Conservation (phyloP, 106 monocot genomes). For the Allium cepa region DNA sequence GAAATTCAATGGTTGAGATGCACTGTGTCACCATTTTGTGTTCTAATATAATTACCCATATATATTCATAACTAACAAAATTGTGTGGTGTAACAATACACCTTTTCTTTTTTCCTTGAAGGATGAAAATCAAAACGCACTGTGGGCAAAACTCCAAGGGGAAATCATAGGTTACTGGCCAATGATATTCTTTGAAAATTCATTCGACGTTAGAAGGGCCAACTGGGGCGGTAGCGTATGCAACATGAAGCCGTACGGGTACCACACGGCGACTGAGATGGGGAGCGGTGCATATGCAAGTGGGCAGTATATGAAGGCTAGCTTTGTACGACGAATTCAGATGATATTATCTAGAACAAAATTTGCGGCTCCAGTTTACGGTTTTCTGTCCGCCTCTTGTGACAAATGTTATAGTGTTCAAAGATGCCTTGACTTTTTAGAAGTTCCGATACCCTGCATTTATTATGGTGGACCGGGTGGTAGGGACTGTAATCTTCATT, state of each 20-base stretch:
- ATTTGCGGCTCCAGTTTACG: neutral
- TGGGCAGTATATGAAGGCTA: neutral
- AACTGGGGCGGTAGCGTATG: conserved; percentile 5
- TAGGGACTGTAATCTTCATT: neutral
- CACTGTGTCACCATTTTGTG: too few relatives aligned
- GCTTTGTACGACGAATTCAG: neutral
- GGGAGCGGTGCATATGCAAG: neutral
- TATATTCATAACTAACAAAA: neutral
- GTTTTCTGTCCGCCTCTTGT: neutral
- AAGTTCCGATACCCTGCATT: conserved; percentile 1
- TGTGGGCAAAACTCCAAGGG: neutral
- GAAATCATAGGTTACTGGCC: conserved; percentile 5
- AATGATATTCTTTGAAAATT: neutral
- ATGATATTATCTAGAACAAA: neutral
- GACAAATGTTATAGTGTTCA: neutral
- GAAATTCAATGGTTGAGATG: too few relatives aligned
- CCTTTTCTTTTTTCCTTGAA: neutral
- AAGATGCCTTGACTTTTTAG: neutral
- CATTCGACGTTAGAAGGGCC: too few relatives aligned
- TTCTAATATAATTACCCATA: too few relatives aligned
- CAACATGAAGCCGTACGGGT: neutral
- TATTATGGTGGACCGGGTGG: conserved; percentile 9
- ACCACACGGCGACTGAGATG: neutral
- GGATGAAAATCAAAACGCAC: neutral
- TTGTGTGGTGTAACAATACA: too few relatives aligned